Evolutionary conservation across 1,139 yeast species (phyloP).

Genomic region (Casaregolazyma suthepensis): DNA sequence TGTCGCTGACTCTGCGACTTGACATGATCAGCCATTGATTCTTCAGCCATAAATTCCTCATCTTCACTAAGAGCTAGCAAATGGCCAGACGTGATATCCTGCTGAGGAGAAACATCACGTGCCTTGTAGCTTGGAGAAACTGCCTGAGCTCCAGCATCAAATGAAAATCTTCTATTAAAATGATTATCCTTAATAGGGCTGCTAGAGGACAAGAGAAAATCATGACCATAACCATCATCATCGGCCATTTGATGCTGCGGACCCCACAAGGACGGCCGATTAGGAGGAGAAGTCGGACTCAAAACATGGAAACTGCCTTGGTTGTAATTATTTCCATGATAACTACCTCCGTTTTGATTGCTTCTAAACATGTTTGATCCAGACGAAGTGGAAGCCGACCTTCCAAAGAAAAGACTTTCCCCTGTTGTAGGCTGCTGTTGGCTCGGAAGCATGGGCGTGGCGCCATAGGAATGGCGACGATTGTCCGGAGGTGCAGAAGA

Average conservation of each 20-base stretch:
- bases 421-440: conserved; percentile 1
- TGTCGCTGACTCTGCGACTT: not conserved
- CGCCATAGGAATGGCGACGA: conserved; percentile 8
- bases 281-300: not conserved
- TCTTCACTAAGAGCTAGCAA: conserved; percentile 6
- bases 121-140: not conserved
- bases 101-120: conserved; percentile 1
- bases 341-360: not conserved
- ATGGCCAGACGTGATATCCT: conserved; percentile 4
- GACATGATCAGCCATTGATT: not conserved
- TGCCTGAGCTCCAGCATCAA: not conserved
- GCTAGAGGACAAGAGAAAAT: not conserved
- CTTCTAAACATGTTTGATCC: not conserved
- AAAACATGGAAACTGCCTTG: not conserved
- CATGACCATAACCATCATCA: conserved; percentile 3
- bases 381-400: not conserved
- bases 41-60: not conserved
- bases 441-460: not conserved
- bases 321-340: not conserved
- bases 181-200: conserved; percentile 2
- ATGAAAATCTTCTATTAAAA: conserved; percentile 5
- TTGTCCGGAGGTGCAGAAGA: not conserved
- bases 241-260: not conserved
- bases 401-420: conserved; percentile 7
- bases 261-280: not conserved